phyloP scores from a whole-genome alignment of 2,329 filamentous ascomycete genomes.

The Fusarium xyrophilum region DNA sequence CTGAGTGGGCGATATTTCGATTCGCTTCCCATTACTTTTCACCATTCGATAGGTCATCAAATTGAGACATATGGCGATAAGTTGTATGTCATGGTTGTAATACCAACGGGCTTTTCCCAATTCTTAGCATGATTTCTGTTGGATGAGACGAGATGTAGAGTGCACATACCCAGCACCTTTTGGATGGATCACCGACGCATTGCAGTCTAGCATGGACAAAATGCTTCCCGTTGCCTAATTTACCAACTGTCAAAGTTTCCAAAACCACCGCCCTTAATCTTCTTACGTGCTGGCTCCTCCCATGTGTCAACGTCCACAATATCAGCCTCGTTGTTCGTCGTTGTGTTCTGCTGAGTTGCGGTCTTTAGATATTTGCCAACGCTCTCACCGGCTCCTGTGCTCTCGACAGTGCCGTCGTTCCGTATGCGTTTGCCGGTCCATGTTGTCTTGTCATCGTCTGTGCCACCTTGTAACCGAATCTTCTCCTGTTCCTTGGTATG shows the following conservation, averaged over 20 bases:
- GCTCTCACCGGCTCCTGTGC: slow-evolving; percentile 50
- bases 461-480: slow-evolving; percentile 69
- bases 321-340: slow-evolving; percentile 64
- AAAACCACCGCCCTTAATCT: slow-evolving; percentile 78
- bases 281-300: slow-evolving; percentile 80
- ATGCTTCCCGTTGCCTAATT: not conserved
- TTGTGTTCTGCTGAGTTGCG: slow-evolving; percentile 44
- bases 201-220: not conserved
- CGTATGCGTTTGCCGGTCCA: slow-evolving; percentile 96
- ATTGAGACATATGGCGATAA: slow-evolving; percentile 5
- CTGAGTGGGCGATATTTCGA: not conserved
- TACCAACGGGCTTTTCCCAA: slow-evolving; percentile 4
- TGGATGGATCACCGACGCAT: slow-evolving; percentile 4
- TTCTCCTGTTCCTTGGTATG: slow-evolving; percentile 66
- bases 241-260: slow-evolving; percentile 96
- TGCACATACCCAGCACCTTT: slow-evolving; percentile 27
- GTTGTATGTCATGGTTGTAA: slow-evolving; percentile 13
- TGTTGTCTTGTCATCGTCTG: slow-evolving; percentile 87
- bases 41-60: slow-evolving; percentile 2
- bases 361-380: slow-evolving; percentile 86
- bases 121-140: slow-evolving; percentile 30
- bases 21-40: not conserved
- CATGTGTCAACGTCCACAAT: slow-evolving; percentile 69
- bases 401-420: slow-evolving; percentile 65
- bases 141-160: slow-evolving; percentile 14